Percentiles rank a stretch among this genome's conserved stretches.
phyloP scores from a whole-genome alignment of 2,329 filamentous ascomycete genomes.

The Elsinoe perseae region DNA sequence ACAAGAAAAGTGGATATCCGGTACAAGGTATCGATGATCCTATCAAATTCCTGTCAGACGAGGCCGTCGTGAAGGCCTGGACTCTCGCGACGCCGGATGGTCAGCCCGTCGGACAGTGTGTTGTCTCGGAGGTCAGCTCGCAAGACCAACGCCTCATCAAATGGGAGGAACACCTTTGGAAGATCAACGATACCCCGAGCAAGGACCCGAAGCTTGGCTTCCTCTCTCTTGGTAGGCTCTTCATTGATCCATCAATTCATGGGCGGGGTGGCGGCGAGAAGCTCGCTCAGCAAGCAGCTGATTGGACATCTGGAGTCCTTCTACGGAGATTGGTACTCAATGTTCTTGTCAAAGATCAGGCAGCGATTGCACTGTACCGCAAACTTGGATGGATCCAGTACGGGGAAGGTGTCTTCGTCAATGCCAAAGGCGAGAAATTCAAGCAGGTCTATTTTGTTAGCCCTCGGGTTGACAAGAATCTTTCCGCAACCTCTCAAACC shows the following conservation, averaged over 20 bases:
- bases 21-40: slow-evolving; percentile 23
- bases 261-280: slow-evolving; percentile 20
- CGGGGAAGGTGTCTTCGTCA: slow-evolving; percentile 12
- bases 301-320: slow-evolving; percentile 15
- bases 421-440: not conserved
- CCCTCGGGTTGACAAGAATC: not conserved
- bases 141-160: slow-evolving; percentile 5
- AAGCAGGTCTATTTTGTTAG: not conserved
- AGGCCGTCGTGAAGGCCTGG: slow-evolving; percentile 20
- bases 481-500: not conserved
- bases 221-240: slow-evolving; percentile 25
- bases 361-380: slow-evolving; percentile 23
- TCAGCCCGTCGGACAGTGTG: slow-evolving; percentile 22
- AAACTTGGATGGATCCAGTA: slow-evolving; percentile 23
- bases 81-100: slow-evolving; percentile 16
- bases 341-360: slow-evolving; percentile 23
- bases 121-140: slow-evolving; percentile 18
- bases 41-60: slow-evolving; percentile 14
- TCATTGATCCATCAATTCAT: slow-evolving; percentile 21
- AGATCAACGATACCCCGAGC: slow-evolving; percentile 10
- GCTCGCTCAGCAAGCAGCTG: slow-evolving; percentile 20
- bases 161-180: slow-evolving; percentile 20
- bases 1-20: slow-evolving; percentile 23
- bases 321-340: slow-evolving; percentile 21
- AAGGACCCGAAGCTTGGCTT: slow-evolving; percentile 17